Conservation (phyloP, 208 protist genomes). For the Trypanosoma melophagium region DNA sequence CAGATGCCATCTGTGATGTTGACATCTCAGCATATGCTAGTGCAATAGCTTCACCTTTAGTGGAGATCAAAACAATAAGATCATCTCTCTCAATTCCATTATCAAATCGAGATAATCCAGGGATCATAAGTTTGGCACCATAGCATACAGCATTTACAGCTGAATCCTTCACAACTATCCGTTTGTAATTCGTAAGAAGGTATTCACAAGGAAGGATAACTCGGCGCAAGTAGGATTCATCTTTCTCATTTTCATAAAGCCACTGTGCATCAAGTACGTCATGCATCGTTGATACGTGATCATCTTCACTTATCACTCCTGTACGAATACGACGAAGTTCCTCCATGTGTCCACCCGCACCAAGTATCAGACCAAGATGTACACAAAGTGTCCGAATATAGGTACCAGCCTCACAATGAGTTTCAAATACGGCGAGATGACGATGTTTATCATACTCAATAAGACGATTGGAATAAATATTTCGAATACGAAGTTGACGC, state of each 20-base stretch:
- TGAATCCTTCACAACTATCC: conserved; percentile 99
- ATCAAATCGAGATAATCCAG: conserved; percentile 97
- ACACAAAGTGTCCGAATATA: conserved; percentile 99
- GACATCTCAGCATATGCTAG: conserved; percentile 99
- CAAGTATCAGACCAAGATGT: conserved; percentile 98
- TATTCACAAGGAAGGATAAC: conserved; percentile 98
- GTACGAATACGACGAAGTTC: conserved; percentile 98
- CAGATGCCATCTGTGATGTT: conserved; percentile 95
- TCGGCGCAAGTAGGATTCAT: conserved; percentile 97
- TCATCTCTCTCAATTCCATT: conserved; percentile 96
- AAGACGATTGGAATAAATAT: conserved; percentile 98
- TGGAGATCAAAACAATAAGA: conserved; percentile 98
- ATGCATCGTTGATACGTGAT: conserved; percentile 99
- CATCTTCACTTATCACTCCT: conserved; percentile 94
- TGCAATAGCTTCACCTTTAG: conserved; percentile 99
- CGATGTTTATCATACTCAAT: conserved; percentile 98
- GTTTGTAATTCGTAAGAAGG: conserved; percentile 97
- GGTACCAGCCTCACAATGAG: conserved; percentile 99
- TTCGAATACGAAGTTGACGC: conserved; percentile 97
- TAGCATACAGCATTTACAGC: conserved; percentile 99
- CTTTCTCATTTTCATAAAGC: conserved; percentile 96
- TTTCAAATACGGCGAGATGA: conserved; percentile 97
- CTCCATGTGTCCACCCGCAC: conserved; percentile 99
- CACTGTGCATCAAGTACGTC: conserved; percentile 99
- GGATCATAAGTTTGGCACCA: conserved; percentile 99